Conservation (phyloP, 1,284 basidiomycete genomes). For the Tremellales sp. region DNA sequence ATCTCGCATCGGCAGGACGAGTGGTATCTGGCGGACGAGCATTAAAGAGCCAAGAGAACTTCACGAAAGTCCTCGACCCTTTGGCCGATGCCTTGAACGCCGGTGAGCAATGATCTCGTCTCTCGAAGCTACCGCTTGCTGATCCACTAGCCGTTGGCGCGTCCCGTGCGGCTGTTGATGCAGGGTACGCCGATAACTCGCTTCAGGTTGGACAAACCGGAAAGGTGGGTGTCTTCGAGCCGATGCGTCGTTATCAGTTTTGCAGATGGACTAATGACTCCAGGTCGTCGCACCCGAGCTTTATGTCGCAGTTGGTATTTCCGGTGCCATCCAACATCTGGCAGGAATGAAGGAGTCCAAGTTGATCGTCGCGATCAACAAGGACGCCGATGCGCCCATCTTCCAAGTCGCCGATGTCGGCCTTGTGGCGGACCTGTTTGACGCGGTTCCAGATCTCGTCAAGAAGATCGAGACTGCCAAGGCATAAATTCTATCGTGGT, state of each 20-base stretch:
- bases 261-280: constrained; percentile 8
- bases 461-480: constrained; percentile 59
- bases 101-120: constrained; percentile 27
- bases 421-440: constrained; percentile 85
- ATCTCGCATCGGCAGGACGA: constrained; percentile 75
- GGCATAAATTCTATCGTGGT: no score
- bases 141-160: constrained; percentile 83
- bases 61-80: constrained; percentile 81
- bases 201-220: constrained; percentile 99
- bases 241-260: no score
- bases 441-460: constrained; percentile 79
- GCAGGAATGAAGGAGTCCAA: constrained; percentile 99
- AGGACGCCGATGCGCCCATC: constrained; percentile 98
- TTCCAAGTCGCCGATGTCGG: constrained; percentile 98
- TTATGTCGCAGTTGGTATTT: constrained; percentile 95
- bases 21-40: constrained; percentile 95
- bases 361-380: constrained; percentile 97
- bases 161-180: constrained; percentile 94
- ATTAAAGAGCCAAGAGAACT: constrained; percentile 90
- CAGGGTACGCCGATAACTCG: constrained; percentile 97
- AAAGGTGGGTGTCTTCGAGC: no score
- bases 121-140: constrained; percentile 2
- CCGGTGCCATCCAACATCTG: constrained; percentile 96
- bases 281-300: constrained; percentile 90
- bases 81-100: constrained; percentile 90